phyloP scores from a whole-genome alignment of 495 filamentous ascomycete species.

The Podospora pseudopauciseta region DNA sequence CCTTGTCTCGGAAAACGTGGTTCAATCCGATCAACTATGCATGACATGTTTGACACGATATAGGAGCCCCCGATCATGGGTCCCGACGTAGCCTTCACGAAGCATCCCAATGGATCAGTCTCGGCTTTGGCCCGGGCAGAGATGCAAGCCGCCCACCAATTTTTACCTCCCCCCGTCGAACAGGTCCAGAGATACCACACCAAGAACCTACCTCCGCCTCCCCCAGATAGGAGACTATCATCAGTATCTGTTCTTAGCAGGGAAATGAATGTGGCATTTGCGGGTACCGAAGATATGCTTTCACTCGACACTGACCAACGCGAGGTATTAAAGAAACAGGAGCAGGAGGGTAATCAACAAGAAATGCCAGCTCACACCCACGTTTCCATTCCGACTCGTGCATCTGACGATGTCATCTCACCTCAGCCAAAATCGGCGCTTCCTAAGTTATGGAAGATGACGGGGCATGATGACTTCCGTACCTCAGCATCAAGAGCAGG shows the following conservation, averaged over 20 bases:
- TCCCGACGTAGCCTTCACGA: not conserved
- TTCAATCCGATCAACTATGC: not conserved
- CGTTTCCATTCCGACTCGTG: not conserved
- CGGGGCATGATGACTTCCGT: not conserved
- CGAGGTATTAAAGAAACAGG: not conserved
- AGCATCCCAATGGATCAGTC: not conserved
- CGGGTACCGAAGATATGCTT: constrained; percentile 14
- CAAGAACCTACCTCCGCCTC: constrained; percentile 25
- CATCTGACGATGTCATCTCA: not conserved
- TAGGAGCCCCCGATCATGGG: not conserved
- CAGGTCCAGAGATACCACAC: constrained; percentile 22
- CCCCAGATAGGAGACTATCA: constrained; percentile 21
- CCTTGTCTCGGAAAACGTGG: not conserved
- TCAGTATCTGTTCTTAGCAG: constrained; percentile 24
- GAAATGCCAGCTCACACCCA: not conserved
- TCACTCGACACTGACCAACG: not conserved
- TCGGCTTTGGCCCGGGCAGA: not conserved
- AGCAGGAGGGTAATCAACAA: not conserved
- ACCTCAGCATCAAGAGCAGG: not conserved
- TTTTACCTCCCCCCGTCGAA: constrained; percentile 16
- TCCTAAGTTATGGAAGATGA: not conserved
- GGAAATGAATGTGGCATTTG: constrained; percentile 24
- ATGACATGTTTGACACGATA: not conserved
- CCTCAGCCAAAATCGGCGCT: not conserved
- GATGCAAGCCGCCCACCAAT: not conserved